Evolutionary conservation across 2,329 filamentous ascomycete genomes (phyloP).

Genomic region (Epichloe typhina): DNA sequence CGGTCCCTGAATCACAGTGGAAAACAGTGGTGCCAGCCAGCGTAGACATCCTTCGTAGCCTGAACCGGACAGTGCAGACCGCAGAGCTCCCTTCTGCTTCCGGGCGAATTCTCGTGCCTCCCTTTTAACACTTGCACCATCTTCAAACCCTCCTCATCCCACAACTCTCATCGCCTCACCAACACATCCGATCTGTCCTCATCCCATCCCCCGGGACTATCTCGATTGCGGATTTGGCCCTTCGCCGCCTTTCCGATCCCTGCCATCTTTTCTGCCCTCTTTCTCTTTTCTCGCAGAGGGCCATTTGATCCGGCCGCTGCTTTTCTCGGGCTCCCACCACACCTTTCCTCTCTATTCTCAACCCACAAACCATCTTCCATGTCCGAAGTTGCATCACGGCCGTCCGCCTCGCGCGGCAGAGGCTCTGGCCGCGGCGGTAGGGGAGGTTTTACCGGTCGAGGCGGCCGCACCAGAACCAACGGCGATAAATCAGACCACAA

Average conservation of each 20-base stretch:
- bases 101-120: constrained; percentile 23
- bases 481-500: constrained; percentile 49
- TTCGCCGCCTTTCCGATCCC: constrained; percentile 7
- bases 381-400: constrained; percentile 88
- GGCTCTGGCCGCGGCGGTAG: constrained; percentile 78
- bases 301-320: constrained; percentile 6
- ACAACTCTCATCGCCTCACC: constrained; percentile 11
- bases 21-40: constrained; percentile 6
- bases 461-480: constrained; percentile 57
- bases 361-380: constrained; percentile 42
- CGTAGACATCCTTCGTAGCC: constrained; percentile 24
- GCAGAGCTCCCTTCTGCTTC: constrained; percentile 12
- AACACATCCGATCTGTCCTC: constrained; percentile 17
- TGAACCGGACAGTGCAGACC: constrained; percentile 9
- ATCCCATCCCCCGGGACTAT: constrained; percentile 15
- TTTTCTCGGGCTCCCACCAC: constrained; percentile 10
- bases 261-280: constrained; percentile 14
- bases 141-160: neutral
- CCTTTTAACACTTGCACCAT: constrained; percentile 14
- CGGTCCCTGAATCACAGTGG: neutral
- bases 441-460: constrained; percentile 60
- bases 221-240: constrained; percentile 17
- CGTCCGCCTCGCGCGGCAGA: constrained; percentile 75
- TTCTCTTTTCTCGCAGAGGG: constrained; percentile 23
- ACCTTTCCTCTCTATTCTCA: constrained; percentile 60